Base-by-base conservation (phyloP, 495 filamentous ascomycete species). In the Daldinia loculata region DNA sequence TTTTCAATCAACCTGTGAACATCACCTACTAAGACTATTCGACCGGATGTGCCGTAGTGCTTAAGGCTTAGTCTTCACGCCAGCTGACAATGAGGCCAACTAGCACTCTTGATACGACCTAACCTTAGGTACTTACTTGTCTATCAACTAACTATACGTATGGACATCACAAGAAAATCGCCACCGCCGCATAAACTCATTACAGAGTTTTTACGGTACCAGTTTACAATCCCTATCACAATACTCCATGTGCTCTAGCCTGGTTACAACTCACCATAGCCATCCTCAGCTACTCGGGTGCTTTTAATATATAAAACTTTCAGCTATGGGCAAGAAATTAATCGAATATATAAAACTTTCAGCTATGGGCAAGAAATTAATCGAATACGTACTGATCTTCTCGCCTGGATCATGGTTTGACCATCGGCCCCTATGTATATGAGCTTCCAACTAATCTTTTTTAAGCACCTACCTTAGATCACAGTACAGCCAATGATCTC, bases 51-150 rank as follows among this genome's bases (percentile, higher is more conserved):
- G 0, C 50, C 43, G 32, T 27, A 24, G 8, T 14, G 30, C 32
- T 56, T 27, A 24, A 60, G 32, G 34, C 53, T 60, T 27, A 26
- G 34, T 56, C 26, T 26, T 50, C 24, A 57, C 15, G 8, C 30
- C 45, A 63, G 71, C 71, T 74, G 62, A 73, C 53, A 70, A 66
- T 32, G 66, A 74, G 71, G 71, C 66, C 71, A 63, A 53, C 56
- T 34, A 26, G 53, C 67, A 45, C 17, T 19, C 26, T 39, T 30
- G 61, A 56, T 38, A 39, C 26, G 34, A 55, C 7, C 30, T 63
- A 48, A 29, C 4, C 27, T 29, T 29, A 26, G 1, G 1, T 26
- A 29, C 48, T 53, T 36, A 12, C 50, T 53, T 36, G n/a, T 53
- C 19, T 22, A 22, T 48, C 19, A 48, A 48, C 43, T 48, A 48